These are phyloP conservation scores for Pseudonitzschia multistriata DNA, from an alignment of 108 stramenopile species.

Conservation along the genomic window DNA sequence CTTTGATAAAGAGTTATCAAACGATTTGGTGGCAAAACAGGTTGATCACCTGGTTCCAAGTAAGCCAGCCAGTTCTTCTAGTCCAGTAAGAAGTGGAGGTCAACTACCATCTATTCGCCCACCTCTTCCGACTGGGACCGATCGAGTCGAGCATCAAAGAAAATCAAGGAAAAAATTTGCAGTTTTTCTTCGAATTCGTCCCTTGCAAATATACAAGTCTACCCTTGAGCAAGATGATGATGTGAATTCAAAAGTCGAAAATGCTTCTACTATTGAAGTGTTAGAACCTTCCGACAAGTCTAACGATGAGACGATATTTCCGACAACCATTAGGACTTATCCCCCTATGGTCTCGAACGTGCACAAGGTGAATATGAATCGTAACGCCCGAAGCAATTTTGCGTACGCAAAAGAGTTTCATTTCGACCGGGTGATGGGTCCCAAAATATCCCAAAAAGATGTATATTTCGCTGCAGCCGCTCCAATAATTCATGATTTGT, in stretches of 20 bases:
- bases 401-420: slow-evolving; percentile 58
- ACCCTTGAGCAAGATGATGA: slow-evolving; percentile 13
- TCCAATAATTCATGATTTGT: slow-evolving; percentile 69
- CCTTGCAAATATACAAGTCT: slow-evolving; percentile 19
- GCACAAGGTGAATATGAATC: slow-evolving; percentile 42
- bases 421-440: slow-evolving; percentile 67
- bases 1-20: slow-evolving; percentile 24
- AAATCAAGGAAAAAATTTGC: slow-evolving; percentile 29
- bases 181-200: slow-evolving; percentile 71
- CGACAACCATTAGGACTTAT: slow-evolving; percentile 67
- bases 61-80: not conserved
- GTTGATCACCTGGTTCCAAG: not conserved
- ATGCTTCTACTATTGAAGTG: not conserved
- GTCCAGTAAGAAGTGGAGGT: not conserved
- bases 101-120: not conserved
- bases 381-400: slow-evolving; percentile 24
- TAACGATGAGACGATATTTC: slow-evolving; percentile 18
- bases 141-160: not conserved
- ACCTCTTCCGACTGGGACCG: not conserved
- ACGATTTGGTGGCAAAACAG: not conserved
- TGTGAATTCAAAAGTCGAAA: slow-evolving; percentile 44
- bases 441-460: slow-evolving; percentile 53
- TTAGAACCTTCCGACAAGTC: slow-evolving; percentile 15
- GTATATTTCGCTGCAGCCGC: slow-evolving; percentile 63
- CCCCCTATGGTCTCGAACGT: slow-evolving; percentile 70